Evolutionary conservation across 1,284 basidiomycete species (phyloP), one percentile per base, ranked within the genome.

Genomic region (Mycosarcoma maydis): DNA sequence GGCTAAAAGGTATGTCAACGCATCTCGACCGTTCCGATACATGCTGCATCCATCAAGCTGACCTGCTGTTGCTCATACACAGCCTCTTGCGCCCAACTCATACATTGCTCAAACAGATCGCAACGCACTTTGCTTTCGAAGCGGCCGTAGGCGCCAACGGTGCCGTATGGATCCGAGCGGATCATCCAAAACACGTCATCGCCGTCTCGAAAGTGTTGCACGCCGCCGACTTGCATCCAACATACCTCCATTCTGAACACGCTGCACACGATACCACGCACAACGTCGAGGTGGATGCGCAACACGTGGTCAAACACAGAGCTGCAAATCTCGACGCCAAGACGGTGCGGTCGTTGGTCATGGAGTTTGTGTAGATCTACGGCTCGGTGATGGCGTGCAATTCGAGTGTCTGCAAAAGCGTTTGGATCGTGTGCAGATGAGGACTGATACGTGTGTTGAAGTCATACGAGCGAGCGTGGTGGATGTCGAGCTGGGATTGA

Each of bases 61-160:
- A n/a, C n/a, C n/a, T n/a, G n/a, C n/a, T n/a, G n/a, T n/a, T 20
- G 29, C 41, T 43, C 26, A 1, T 6, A 14, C 14, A 45, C 32
- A 72, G 75, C 34, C 30, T 80, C 11, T 40, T 73, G 8, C 39
- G 49, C 6, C 75, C 68, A 0, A 42, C 26, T 4, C 75, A 79
- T 46, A 47, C 43, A 7, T 51, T 80, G 22, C 51, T 81, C 3
- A 59, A 56, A 23, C 32, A 46, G 10, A 34, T 81, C 7, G 71
- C 79, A 7, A 14, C 38, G 10, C 69, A 74, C 42, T 80, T 80
- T 40, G 60, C 80, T 4, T 80, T 81, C 27, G 80, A 81, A 44
- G 72, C 77, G 0, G 80, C 80, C 6, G 50, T 80, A 9, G 80
- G 80, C 1, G 41, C 50, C 19, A 81, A 81, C 33, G 80, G 80